These are phyloP conservation scores for Aureobasidium lini DNA, from an alignment of 2,329 filamentous ascomycete genomes.

Conservation along the genomic window DNA sequence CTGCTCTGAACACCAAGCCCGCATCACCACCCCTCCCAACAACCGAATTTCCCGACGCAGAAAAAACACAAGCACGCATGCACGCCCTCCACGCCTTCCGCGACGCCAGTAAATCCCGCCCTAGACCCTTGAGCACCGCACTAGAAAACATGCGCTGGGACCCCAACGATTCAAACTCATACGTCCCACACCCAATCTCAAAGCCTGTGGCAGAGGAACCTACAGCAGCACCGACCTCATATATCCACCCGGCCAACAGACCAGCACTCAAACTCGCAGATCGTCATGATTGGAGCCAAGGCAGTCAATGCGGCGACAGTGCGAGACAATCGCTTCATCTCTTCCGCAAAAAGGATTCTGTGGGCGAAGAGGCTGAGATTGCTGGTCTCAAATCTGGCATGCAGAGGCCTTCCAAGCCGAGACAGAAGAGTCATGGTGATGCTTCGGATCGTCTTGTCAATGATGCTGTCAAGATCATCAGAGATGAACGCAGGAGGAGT, in stretches of 20 bases:
- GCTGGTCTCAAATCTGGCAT: not conserved
- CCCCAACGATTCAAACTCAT: not conserved
- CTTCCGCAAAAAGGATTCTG: not conserved
- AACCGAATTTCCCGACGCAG: not conserved
- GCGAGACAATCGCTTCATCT: constrained; percentile 3
- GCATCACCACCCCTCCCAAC: constrained; percentile 2
- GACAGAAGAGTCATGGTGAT: constrained; percentile 12
- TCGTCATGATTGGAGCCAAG: constrained; percentile 16
- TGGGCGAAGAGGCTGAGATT: not conserved
- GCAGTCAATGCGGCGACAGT: constrained; percentile 13
- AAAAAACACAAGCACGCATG: constrained; percentile 7
- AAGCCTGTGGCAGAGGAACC: not conserved
- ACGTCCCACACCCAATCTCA: not conserved
- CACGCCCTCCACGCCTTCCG: not conserved
- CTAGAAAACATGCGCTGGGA: constrained; percentile 16
- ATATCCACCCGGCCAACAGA: not conserved
- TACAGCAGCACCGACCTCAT: not conserved
- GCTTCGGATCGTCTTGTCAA: not conserved
- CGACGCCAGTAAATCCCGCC: constrained; percentile 1
- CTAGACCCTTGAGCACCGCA: constrained; percentile 15
- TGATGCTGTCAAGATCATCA: constrained; percentile 12
- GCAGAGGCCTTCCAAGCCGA: not conserved
- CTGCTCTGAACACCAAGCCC: not conserved
- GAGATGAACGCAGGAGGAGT: not conserved
- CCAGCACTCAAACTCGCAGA: not conserved